Conservation (phyloP, 2,329 filamentous ascomycete species). For the Fusarium clavum region DNA sequence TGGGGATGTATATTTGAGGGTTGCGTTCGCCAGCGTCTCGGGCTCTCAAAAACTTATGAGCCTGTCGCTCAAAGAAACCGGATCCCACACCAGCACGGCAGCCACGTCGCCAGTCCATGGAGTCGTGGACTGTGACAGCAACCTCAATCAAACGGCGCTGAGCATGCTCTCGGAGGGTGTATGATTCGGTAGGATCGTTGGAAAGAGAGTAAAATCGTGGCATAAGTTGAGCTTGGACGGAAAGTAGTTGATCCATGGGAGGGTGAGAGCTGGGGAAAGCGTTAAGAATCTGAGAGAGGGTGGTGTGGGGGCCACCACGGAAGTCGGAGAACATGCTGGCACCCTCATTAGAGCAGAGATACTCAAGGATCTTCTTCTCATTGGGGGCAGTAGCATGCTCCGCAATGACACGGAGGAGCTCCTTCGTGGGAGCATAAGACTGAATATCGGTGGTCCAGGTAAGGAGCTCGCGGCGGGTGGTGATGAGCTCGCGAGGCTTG, state of each 20-base stretch:
- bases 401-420: slow-evolving; percentile 83
- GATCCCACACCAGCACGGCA: slow-evolving; percentile 87
- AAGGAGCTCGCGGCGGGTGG: slow-evolving; percentile 89
- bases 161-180: slow-evolving; percentile 73
- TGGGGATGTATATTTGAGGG: slow-evolving; percentile 81
- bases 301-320: slow-evolving; percentile 87
- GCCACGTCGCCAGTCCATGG: slow-evolving; percentile 79
- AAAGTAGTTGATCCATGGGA: slow-evolving; percentile 83
- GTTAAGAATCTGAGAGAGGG: slow-evolving; percentile 84
- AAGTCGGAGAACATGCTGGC: slow-evolving; percentile 95
- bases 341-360: slow-evolving; percentile 88
- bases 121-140: slow-evolving; percentile 95
- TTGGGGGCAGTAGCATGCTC: slow-evolving; percentile 83
- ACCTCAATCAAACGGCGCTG: slow-evolving; percentile 89
- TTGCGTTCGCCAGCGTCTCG: slow-evolving; percentile 68
- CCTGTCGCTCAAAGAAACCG: slow-evolving; percentile 91
- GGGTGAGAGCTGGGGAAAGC: slow-evolving; percentile 94
- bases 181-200: slow-evolving; percentile 88
- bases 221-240: slow-evolving; percentile 88
- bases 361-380: slow-evolving; percentile 90
- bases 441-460: slow-evolving; percentile 97
- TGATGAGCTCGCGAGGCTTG: slow-evolving; percentile 83
- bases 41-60: slow-evolving; percentile 76
- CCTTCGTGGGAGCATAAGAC: slow-evolving; percentile 91
- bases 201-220: slow-evolving; percentile 98